Evolutionary conservation across 148 eudicot species (phyloP), one percentile per base, ranked within the genome.

Genomic region (Diospyros lotus): DNA sequence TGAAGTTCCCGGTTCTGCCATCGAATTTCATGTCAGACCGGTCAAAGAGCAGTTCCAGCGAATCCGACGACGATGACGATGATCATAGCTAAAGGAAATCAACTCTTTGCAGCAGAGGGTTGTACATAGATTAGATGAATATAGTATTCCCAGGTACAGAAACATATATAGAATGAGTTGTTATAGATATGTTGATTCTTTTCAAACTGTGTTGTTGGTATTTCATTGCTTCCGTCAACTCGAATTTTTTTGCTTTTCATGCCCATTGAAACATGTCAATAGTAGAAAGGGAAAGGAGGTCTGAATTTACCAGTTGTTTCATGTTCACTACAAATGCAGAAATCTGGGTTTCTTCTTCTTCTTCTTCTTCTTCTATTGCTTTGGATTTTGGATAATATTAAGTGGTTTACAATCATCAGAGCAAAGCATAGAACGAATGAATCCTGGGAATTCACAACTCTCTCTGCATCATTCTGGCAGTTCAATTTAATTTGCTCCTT

Each of bases 1-100:
- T 89, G 50, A 89, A 85, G 64, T 94, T 94, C 73, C 98, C 94
- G 0, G 75, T 83, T 63, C 75, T 94, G 84, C 97, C 98, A 0
- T 82, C 81, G 3, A 84, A 90, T 80, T 94, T 94, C 81, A 71
- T 94, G 91, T 80, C 88, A 12, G 87, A 84, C n/a, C 85, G 74
- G 64, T 82, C 89, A 14, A 80, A 66, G 58, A 81, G 82, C 66
- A 77, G 76, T 75, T 78, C 81, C 15, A 82, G 88, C 75, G 92
- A 87, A 61, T 84, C 88, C 6, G 97, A 85, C 58, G 79, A 81
- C 39, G 84, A 80, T 44, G 53, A 48, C 45, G 28, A 28, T 79
- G 66, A 80, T 51, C 61, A 56, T 63, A 18, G n/a, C 69, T 72
- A 15, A 68, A 41, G 28, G 28, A 28, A 28, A 28, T 28, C 28